phyloP scores from a whole-genome alignment of 345 rosid genomes.

The Pugionium dolabratum region DNA sequence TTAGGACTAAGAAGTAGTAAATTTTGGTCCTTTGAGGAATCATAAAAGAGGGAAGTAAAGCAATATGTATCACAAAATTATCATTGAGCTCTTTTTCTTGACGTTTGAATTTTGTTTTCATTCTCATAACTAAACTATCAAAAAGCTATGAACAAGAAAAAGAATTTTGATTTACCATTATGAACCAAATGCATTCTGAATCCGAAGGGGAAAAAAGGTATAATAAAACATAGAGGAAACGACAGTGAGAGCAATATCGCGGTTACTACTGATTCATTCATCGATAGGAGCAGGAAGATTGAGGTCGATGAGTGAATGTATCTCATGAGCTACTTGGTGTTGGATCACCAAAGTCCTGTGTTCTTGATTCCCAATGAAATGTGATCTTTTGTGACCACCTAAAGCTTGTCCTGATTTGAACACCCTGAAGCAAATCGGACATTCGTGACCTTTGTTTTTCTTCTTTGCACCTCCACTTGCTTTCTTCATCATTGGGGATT shows the following conservation, averaged over 20 bases:
- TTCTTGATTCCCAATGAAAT: constrained; percentile 67
- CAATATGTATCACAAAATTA: too few relatives aligned
- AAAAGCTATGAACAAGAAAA: too few relatives aligned
- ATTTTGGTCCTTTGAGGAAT: too few relatives aligned
- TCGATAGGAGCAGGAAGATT: constrained; percentile 83
- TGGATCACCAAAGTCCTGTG: constrained; percentile 55
- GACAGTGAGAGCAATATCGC: too few relatives aligned
- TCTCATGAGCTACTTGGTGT: constrained; percentile 44
- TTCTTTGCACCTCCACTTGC: constrained; percentile 44
- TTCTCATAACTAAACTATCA: too few relatives aligned
- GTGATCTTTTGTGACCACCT: constrained; percentile 98
- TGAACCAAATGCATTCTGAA: too few relatives aligned
- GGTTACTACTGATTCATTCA: neutral
- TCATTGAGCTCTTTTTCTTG: too few relatives aligned
- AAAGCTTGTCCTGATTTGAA: constrained; percentile 94
- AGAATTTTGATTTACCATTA: too few relatives aligned
- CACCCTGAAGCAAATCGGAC: constrained; percentile 84
- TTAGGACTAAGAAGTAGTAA: neutral
- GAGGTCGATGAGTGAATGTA: constrained; percentile 69
- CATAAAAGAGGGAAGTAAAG: too few relatives aligned
- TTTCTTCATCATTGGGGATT: constrained; percentile 40
- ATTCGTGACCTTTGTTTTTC: constrained; percentile 71
- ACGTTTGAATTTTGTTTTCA: too few relatives aligned
- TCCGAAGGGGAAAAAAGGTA: too few relatives aligned
- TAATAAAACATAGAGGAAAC: too few relatives aligned